A percentile compares a stretch with the other conserved stretches of the same genome.
phyloP scores from a whole-genome alignment of 2,329 filamentous ascomycete species.

The Colletotrichum noveboracense region DNA sequence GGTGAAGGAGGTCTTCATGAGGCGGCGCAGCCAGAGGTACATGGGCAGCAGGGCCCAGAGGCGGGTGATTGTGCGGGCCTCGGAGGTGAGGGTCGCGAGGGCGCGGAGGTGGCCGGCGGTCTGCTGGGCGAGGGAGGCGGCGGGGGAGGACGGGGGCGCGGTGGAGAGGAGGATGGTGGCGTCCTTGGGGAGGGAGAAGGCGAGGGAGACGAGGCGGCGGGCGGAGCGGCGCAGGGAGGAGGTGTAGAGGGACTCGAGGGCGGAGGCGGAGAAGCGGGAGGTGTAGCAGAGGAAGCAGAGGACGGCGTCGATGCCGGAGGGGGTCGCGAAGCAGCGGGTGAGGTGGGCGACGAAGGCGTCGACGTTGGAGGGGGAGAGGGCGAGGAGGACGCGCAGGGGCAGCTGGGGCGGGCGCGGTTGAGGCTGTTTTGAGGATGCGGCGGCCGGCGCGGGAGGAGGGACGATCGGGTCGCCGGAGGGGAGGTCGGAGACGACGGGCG shows the following conservation, averaged over 20 bases:
- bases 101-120: constrained; percentile 60
- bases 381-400: constrained; percentile 33
- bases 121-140: constrained; percentile 50
- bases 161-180: constrained; percentile 51
- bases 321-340: constrained; percentile 69
- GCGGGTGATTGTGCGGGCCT: constrained; percentile 74
- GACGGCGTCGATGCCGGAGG: constrained; percentile 71
- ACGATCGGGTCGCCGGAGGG: constrained; percentile 41
- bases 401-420: constrained; percentile 23
- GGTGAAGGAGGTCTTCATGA: constrained; percentile 36
- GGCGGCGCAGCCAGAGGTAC: constrained; percentile 67
- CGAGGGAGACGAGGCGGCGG: constrained; percentile 56
- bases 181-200: constrained; percentile 55
- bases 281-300: constrained; percentile 74
- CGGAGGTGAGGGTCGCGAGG: constrained; percentile 70
- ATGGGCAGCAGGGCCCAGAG: constrained; percentile 80
- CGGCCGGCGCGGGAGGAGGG: constrained; percentile 20
- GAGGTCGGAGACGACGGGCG: constrained; percentile 34
- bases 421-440: background rate
- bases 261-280: constrained; percentile 58
- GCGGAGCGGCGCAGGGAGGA: constrained; percentile 61
- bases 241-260: constrained; percentile 58
- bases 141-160: constrained; percentile 38
- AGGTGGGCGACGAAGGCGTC: constrained; percentile 63
- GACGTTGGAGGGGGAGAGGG: constrained; percentile 42